Conservation (phyloP, 345 rosid species). For the Salix koriyanagi region DNA sequence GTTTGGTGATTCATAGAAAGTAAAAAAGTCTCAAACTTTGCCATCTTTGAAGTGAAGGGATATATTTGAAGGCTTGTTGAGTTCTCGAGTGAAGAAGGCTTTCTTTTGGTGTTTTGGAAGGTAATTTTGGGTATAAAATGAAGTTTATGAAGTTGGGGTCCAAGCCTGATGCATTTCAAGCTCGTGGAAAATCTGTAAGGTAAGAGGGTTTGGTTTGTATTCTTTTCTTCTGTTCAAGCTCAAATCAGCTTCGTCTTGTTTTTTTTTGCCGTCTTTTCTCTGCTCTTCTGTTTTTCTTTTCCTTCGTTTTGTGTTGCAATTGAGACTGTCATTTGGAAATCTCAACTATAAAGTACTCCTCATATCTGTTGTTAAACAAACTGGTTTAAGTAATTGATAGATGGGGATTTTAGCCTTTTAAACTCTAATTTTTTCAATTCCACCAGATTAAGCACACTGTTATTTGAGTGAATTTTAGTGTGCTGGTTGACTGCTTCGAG, state of each 20-base stretch:
- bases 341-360: not conserved
- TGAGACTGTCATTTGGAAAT: not conserved
- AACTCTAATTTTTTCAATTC: not conserved
- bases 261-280: not conserved
- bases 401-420: not conserved
- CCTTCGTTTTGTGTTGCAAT: not conserved
- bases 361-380: not conserved
- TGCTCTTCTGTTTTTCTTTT: not conserved
- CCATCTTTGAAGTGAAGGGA: not conserved
- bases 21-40: not conserved
- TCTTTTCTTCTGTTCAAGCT: not conserved
- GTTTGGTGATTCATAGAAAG: not conserved
- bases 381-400: not conserved
- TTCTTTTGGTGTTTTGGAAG: not conserved
- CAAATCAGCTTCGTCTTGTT: not conserved
- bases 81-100: constrained; percentile 21
- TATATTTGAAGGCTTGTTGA: constrained; percentile 4
- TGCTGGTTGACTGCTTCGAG: not conserved
- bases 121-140: constrained; percentile 40
- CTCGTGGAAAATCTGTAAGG: constrained; percentile 71
- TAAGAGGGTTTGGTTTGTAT: constrained; percentile 23
- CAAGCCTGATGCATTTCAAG: constrained; percentile 81
- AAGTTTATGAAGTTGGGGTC: constrained; percentile 95
- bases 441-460: not conserved
- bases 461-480: not conserved